Evolutionary conservation across 805 yeast genomes (phyloP).

Genomic region (Ogataea minuta): DNA sequence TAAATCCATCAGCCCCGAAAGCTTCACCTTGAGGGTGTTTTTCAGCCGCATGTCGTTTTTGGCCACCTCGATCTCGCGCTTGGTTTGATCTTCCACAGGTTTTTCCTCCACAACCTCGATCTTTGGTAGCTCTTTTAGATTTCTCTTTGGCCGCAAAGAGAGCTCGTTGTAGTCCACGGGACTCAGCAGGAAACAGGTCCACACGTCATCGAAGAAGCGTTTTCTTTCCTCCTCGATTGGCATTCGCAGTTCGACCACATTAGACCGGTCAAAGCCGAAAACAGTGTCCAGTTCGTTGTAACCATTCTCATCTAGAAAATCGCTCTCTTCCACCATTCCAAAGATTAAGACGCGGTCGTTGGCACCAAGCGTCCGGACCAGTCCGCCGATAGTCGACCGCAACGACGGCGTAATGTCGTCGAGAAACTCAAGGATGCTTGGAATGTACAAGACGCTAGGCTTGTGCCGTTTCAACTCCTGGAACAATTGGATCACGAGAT

Average conservation of each 20-base stretch:
- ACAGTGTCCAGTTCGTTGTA: conserved; percentile 48
- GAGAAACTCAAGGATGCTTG: conserved; percentile 78
- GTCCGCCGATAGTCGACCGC: conserved; percentile 65
- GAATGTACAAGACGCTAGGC: conserved; percentile 82
- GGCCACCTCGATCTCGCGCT: conserved; percentile 41
- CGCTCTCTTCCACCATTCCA: conserved; percentile 57
- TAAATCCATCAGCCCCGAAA: conserved; percentile 85
- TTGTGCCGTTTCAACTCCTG: conserved; percentile 86
- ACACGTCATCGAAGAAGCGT: conserved; percentile 54
- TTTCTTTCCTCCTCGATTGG: conserved; percentile 49
- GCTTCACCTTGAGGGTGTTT: conserved; percentile 78
- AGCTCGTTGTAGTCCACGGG: conserved; percentile 73
- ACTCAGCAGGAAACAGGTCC: conserved; percentile 55
- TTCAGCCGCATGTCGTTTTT: conserved; percentile 73
- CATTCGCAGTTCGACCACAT: conserved; percentile 39
- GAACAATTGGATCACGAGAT: conserved; percentile 76
- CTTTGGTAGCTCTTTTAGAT: conserved; percentile 32
- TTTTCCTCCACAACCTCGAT: conserved; percentile 6
- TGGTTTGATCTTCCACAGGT: conserved; percentile 1
- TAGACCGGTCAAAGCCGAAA: conserved; percentile 58
- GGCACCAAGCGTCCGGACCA: conserved; percentile 65
- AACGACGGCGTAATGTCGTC: conserved; percentile 66
- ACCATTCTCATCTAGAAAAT: conserved; percentile 20
- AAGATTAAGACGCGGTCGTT: conserved; percentile 72
- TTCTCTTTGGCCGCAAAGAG: conserved; percentile 52